Conservation (phyloP, 2,329 filamentous ascomycete genomes). For the Fusarium sp. region DNA sequence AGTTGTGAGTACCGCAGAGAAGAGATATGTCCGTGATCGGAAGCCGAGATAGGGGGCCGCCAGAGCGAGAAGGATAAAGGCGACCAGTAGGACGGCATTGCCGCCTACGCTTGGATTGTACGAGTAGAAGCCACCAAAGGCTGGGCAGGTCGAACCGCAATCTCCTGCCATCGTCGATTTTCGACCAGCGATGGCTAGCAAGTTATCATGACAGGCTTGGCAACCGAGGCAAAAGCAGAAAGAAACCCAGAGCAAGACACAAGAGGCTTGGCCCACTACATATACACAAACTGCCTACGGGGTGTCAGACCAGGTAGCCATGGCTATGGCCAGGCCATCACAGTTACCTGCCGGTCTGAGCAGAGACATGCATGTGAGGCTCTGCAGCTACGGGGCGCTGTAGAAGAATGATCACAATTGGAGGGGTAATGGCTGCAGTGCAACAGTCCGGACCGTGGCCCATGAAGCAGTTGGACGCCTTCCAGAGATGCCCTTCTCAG, state of each 20-base stretch:
- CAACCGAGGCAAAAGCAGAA: conserved; percentile 19
- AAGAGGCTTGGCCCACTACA: conserved; percentile 40
- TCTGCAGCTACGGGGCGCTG: conserved; percentile 36
- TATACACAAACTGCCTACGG: conserved; percentile 27
- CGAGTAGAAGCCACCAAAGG: conserved; percentile 50
- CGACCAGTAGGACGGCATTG: conserved; percentile 53
- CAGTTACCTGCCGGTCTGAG: conserved; percentile 23
- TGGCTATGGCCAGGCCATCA: conserved; percentile 9
- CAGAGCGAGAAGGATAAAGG: conserved; percentile 54
- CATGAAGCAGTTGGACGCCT: conserved; percentile 26
- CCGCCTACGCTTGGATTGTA: conserved; percentile 52
- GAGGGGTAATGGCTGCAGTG: conserved; percentile 37
- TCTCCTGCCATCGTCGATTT: conserved; percentile 48
- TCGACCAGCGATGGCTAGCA: conserved; percentile 29
- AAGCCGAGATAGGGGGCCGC: conserved; percentile 51
- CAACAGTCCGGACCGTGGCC: conserved; percentile 14
- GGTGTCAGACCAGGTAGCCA: background rate
- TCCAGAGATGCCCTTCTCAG: background rate
- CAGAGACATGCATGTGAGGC: conserved; percentile 40
- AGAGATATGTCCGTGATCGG: conserved; percentile 53
- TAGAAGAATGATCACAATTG: conserved; percentile 22
- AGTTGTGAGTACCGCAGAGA: conserved; percentile 52
- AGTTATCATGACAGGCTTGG: conserved; percentile 40
- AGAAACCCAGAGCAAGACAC: conserved; percentile 20
- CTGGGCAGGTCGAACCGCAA: conserved; percentile 51